Evolutionary conservation across 495 filamentous ascomycete species (phyloP), one percentile per base, ranked within the genome.

Genomic region (Aspergillus mulundensis): DNA sequence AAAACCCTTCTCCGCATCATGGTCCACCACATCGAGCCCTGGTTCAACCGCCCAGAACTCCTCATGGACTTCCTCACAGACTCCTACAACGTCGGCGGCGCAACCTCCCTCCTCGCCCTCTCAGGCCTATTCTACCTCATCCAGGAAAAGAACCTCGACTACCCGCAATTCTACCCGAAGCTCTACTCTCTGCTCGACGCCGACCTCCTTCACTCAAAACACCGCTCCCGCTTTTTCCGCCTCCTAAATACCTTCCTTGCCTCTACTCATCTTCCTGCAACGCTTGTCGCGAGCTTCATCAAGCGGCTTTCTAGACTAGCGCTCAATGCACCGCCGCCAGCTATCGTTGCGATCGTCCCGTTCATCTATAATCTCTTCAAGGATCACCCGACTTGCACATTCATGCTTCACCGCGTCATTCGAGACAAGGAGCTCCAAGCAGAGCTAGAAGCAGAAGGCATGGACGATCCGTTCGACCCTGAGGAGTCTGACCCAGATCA

Each of bases 41-140:
- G 88, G 87, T 96, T 97, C 71, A 80, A 71, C 32, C 85, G 88
- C 34, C 84, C 88, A 6, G 91, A 96, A 64, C 77, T 93, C 7
- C 79, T 99, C n/a, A 92, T 97, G 86, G 95, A 99, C 74, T 97
- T 97, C 71, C 73, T 99, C 36, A 96, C 91, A 2, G 91, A 95
- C 70, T 92, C 85, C 15, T 97, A 93, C 71, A 82, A 96, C 61
- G 69, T 82, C 16, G 92, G 95, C 48, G 94, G 94, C 51, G 85
- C 89, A 5, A 88, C 81, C 8, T 90, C 94, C 5, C 82, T 97
- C 3, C 80, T 96, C 21, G 91, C 95, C 2, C 79, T 99, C 0
- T 95, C 91, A 5, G 93, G 94, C 38, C 84, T 99, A 19, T 99
- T 95, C 76, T 91, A 96, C 66, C 84, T 99, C 38, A 96, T 97